Evolutionary conservation across 1,284 basidiomycete species (phyloP).

Genomic region (Tetrapyrgos nigripes): DNA sequence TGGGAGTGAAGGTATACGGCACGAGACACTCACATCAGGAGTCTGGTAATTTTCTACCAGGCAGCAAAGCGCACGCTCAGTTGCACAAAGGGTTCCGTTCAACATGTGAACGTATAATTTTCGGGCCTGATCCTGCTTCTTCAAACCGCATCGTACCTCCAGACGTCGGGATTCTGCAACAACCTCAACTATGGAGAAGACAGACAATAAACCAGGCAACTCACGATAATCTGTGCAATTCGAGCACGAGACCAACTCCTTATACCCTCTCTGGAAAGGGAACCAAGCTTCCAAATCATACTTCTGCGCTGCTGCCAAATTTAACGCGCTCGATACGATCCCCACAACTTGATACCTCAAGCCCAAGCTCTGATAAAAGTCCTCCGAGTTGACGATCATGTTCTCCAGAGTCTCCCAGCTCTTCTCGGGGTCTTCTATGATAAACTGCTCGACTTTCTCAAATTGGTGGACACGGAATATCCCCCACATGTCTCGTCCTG

Average conservation of each 20-base stretch:
- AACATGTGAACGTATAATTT: constrained; percentile 97
- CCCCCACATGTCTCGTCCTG: constrained; percentile 98
- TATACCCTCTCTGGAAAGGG: constrained; percentile 96
- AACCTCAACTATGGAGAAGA: constrained; percentile 14
- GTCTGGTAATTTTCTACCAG: constrained; percentile 99
- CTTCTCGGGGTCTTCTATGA: constrained; percentile 92
- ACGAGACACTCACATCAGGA: constrained; percentile 68
- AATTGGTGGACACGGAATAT: constrained; percentile 99
- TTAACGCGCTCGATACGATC: constrained; percentile 97
- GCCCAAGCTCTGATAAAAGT: constrained; percentile 94
- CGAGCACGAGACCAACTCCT: constrained; percentile 93
- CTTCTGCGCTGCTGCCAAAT: constrained; percentile 97
- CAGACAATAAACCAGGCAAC: constrained; percentile 36
- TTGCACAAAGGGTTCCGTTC: constrained; percentile 97
- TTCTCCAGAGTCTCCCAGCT: constrained; percentile 94
- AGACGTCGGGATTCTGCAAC: constrained; percentile 84
- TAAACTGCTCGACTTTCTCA: constrained; percentile 98
- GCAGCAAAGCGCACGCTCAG: constrained; percentile 95
- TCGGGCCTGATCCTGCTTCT: constrained; percentile 84
- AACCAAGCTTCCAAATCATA: constrained; percentile 99
- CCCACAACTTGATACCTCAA: constrained; percentile 92
- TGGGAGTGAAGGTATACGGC: constrained; percentile 5
- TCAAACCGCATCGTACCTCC: constrained; percentile 90
- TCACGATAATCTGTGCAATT: constrained; percentile 96
- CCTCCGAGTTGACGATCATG: constrained; percentile 92